Conservation (phyloP, 495 filamentous ascomycete genomes). For the Hypoxylon crocopeplum region DNA sequence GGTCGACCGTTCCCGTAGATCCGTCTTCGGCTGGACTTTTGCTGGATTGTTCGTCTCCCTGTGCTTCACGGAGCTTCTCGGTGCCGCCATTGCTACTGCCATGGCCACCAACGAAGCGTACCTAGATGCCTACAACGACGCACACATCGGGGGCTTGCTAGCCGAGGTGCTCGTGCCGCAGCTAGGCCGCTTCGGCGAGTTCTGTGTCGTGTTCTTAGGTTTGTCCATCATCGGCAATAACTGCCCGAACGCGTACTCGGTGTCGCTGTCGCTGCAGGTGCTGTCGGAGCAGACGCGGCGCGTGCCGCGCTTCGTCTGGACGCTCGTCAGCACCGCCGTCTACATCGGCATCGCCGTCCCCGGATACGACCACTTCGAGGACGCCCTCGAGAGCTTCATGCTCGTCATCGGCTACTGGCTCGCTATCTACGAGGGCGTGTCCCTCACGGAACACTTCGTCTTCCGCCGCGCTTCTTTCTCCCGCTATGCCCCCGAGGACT, state of each 20-base stretch:
- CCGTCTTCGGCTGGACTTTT: conserved; percentile 75
- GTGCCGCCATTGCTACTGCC: conserved; percentile 74
- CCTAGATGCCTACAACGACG: conserved; percentile 61
- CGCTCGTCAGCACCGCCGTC: conserved; percentile 67
- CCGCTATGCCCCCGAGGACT: conserved; percentile 68
- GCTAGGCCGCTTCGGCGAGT: conserved; percentile 78
- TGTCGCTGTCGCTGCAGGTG: conserved; percentile 77
- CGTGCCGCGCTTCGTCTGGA: conserved; percentile 82
- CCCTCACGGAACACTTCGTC: conserved; percentile 76
- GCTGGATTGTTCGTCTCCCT: conserved; percentile 74
- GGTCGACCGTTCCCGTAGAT: conserved; percentile 58
- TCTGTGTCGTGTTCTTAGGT: conserved; percentile 81
- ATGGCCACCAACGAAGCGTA: conserved; percentile 64
- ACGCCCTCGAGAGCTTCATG: conserved; percentile 80
- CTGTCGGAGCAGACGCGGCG: conserved; percentile 67
- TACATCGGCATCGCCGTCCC: conserved; percentile 81
- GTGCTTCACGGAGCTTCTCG: conserved; percentile 80
- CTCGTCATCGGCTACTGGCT: conserved; percentile 84
- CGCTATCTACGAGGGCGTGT: conserved; percentile 78
- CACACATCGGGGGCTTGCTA: conserved; percentile 75
- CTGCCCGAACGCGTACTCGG: conserved; percentile 89
- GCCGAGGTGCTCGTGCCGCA: conserved; percentile 68
- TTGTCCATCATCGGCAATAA: conserved; percentile 85
- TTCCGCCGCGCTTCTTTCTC: conserved; percentile 67
- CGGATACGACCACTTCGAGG: conserved; percentile 75